phyloP scores from a whole-genome alignment of 2,329 filamentous ascomycete species.

The Colletotrichum costaricense region DNA sequence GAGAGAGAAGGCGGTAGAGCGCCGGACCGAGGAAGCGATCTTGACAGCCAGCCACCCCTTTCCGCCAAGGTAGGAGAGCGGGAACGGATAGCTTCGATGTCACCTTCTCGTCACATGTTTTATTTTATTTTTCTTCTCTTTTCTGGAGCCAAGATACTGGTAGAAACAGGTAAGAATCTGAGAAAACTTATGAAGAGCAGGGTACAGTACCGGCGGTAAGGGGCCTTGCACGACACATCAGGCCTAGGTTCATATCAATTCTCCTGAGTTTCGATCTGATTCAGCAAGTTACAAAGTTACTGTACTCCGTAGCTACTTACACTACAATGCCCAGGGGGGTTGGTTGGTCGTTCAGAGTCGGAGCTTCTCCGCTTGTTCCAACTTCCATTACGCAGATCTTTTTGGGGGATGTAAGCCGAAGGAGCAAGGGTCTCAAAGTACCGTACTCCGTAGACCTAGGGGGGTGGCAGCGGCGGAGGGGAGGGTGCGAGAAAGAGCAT shows the following conservation, averaged over 20 bases:
- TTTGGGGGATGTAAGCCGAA: background rate
- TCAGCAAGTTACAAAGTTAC: background rate
- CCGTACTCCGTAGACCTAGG: too few relatives aligned
- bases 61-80: too few relatives aligned
- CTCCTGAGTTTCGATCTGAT: background rate
- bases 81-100: background rate
- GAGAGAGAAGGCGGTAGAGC: background rate
- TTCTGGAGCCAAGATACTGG: background rate
- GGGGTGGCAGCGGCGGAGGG: background rate
- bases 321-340: background rate
- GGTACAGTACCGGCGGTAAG: background rate
- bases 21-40: background rate
- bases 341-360: background rate
- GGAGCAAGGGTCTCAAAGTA: background rate
- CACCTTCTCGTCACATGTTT: background rate
- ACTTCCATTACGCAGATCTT: background rate
- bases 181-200: too few relatives aligned
- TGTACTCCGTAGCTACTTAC: too few relatives aligned
- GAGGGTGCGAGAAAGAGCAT: background rate
- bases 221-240: background rate
- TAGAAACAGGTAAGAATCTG: too few relatives aligned
- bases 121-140: background rate
- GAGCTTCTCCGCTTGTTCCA: background rate
- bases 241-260: background rate
- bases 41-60: background rate